A percentile compares a stretch with the other conserved stretches of the same genome.
Conservation (phyloP, 2,329 filamentous ascomycete genomes). For the Teratosphaeria destructans region DNA sequence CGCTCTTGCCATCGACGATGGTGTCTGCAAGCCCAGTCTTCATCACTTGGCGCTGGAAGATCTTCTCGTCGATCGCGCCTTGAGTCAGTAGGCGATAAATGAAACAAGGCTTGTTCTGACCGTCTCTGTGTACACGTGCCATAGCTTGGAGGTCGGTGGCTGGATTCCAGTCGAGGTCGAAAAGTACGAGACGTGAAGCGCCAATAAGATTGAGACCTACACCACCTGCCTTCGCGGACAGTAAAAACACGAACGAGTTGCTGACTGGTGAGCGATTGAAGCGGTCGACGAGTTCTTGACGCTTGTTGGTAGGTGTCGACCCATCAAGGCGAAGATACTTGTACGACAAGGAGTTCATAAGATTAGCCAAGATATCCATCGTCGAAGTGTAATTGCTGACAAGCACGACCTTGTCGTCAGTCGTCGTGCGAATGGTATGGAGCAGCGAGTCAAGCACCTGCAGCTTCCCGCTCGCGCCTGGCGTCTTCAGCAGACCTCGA, state of each 20-base stretch:
- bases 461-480: conserved; percentile 54
- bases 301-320: conserved; percentile 51
- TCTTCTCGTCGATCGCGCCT: conserved; percentile 63
- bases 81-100: conserved; percentile 61
- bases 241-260: conserved; percentile 56
- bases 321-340: conserved; percentile 60
- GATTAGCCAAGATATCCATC: conserved; percentile 53
- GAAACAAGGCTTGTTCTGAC: conserved; percentile 56
- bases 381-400: conserved; percentile 71
- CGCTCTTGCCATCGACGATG: conserved; percentile 57
- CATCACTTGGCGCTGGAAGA: conserved; percentile 61
- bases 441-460: conserved; percentile 57
- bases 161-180: conserved; percentile 69
- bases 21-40: conserved; percentile 61
- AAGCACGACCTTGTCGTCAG: conserved; percentile 60
- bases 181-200: conserved; percentile 58
- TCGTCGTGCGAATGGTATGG: conserved; percentile 48
- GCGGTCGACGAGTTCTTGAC: conserved; percentile 57
- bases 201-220: conserved; percentile 61
- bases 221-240: conserved; percentile 63
- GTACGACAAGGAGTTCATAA: conserved; percentile 51
- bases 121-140: conserved; percentile 63
- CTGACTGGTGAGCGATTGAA: conserved; percentile 53
- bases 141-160: conserved; percentile 64
- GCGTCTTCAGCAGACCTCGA: conserved; percentile 43